A percentile compares a stretch with the other conserved stretches of the same genome.
Evolutionary conservation across 148 eudicot genomes (phyloP).

Genomic region (Vaccinium macrocarpon): DNA sequence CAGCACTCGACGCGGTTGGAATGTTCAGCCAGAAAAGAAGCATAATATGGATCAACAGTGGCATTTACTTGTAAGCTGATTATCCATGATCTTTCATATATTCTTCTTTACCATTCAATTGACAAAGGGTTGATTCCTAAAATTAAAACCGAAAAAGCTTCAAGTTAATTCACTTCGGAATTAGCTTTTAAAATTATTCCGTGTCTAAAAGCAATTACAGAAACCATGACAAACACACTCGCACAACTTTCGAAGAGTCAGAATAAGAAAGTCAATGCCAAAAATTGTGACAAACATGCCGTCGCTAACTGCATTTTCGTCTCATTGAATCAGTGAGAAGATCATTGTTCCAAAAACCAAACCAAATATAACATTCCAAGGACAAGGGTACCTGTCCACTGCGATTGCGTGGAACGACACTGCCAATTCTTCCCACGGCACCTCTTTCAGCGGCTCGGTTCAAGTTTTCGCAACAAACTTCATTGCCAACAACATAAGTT

Average conservation of each 20-base stretch:
- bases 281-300: not conserved
- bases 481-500: conserved; percentile 88
- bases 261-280: not conserved
- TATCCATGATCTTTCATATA: not conserved
- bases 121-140: not conserved
- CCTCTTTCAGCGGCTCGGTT: conserved; percentile 74
- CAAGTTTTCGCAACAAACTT: conserved; percentile 85
- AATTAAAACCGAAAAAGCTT: not conserved
- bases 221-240: not conserved
- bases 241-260: not conserved
- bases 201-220: not conserved
- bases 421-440: conserved; percentile 80
- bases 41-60: conserved; percentile 74
- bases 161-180: not conserved
- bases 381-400: conserved; percentile 81
- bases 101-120: not conserved
- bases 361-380: conserved; percentile 90
- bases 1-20: conserved; percentile 72
- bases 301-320: not conserved
- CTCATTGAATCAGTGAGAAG: conserved; percentile 51
- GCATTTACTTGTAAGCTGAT: conserved; percentile 67
- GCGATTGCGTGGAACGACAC: conserved; percentile 91
- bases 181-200: not conserved
- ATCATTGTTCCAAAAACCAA: conserved; percentile 62
- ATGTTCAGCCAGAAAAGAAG: conserved; percentile 53